Evolutionary conservation across 352 stramenopile species (phyloP), one percentile per base, ranked within the genome.

Genomic region (Phytophthora tentaculata): DNA sequence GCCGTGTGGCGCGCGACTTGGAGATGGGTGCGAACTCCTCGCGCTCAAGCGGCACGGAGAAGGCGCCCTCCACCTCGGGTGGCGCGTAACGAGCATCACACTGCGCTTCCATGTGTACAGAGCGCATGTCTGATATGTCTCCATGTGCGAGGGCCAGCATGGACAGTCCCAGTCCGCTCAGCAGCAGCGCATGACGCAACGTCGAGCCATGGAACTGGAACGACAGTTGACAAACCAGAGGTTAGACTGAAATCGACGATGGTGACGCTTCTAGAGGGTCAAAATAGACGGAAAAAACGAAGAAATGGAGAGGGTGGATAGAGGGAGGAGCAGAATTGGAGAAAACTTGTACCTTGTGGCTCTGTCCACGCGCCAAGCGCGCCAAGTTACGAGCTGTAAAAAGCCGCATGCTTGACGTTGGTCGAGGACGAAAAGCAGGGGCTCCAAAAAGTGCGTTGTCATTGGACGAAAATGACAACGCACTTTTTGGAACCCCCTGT

Each of bases 81-180:
- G 79, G 81, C 13, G 70, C 63, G 73, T 86, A 89, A 13, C 81
- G 68, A 16, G 81, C 79, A 51, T 89, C 79, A 54, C 81, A 89
- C 44, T 89, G 79, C 23, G 78, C 81, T 41, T 79, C 71, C 24
- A 79, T 61, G 5, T 60, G 60, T 19, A 72, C 44, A 22, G 56
- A 16, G 16, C 45, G 37, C 6, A 49, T 50, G 35, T 70, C 58
- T 14, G 51, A 52, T 1, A 78, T 51, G 19, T 86, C 80, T 13
- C 53, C 72, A 26, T 80, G 61, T 13, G 76, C 73, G 17, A 85
- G 32, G 1, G 73, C 77, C 32, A 89, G 45, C 26, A 85, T 70
- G 20, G 81, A 89, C 26, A 89, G 62, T 8, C 79, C 79, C 16
- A 89, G 52, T 17, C 79, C 71, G 32, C 79, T 83, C 44, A 88